phyloP scores from a whole-genome alignment of 1,284 basidiomycete genomes.

The Leucocoprinus gongylophorus region DNA sequence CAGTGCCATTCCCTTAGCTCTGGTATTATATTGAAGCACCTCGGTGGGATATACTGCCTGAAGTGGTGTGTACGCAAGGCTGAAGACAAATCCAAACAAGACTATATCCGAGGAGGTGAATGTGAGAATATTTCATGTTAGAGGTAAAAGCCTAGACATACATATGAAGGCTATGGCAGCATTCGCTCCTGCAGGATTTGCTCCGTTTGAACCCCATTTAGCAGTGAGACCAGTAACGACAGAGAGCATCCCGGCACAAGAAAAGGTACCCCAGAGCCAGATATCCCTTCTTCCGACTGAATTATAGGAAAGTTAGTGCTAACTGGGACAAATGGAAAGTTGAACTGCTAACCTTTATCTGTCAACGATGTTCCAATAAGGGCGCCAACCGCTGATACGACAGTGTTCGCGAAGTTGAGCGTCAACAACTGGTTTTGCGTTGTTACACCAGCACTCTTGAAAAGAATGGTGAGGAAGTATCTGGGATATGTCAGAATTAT shows the following conservation, averaged over 20 bases:
- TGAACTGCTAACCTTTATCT: slow-evolving; percentile 32
- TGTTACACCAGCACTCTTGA: slow-evolving; percentile 32
- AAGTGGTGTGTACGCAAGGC: slow-evolving; percentile 44
- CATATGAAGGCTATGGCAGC: slow-evolving; percentile 41
- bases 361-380: slow-evolving; percentile 41
- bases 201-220: slow-evolving; percentile 31
- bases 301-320: not conserved
- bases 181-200: slow-evolving; percentile 34
- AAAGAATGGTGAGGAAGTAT: slow-evolving; percentile 40
- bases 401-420: slow-evolving; percentile 49
- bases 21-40: slow-evolving; percentile 46
- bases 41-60: slow-evolving; percentile 54
- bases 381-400: slow-evolving; percentile 46
- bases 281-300: slow-evolving; percentile 36
- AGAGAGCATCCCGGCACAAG: slow-evolving; percentile 30
- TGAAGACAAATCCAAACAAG: slow-evolving; percentile 45
- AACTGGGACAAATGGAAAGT: not conserved
- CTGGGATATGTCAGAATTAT: slow-evolving; percentile 15
- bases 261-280: slow-evolving; percentile 41
- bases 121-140: not conserved
- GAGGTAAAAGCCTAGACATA: slow-evolving; percentile 19
- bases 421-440: slow-evolving; percentile 41
- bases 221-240: slow-evolving; percentile 37
- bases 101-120: slow-evolving; percentile 22
- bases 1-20: slow-evolving; percentile 52